Percentiles rank a stretch among this genome's conserved stretches.
These are phyloP conservation scores for Phytopythium montanum DNA, from an alignment of 352 stramenopile species.

Conservation along the genomic window DNA sequence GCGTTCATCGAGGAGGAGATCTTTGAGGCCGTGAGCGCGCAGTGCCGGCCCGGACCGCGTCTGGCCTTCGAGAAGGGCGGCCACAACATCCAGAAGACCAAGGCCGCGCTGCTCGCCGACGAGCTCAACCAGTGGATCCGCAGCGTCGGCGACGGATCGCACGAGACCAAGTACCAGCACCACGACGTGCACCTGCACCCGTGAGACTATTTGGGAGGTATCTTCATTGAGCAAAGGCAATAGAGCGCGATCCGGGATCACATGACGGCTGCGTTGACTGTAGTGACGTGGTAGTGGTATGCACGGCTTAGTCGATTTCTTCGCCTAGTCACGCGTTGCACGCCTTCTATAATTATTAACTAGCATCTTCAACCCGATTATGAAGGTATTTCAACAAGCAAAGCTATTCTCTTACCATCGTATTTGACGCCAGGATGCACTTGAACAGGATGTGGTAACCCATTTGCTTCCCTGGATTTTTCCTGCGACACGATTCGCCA, in stretches of 20 bases:
- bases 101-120: constrained; percentile 32
- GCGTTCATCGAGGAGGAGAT: constrained; percentile 56
- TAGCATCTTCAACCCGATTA: too few species aligned
- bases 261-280: too few species aligned
- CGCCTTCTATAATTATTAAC: too few species aligned
- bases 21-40: constrained; percentile 29
- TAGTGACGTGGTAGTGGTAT: too few species aligned
- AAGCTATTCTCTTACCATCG: too few species aligned
- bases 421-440: too few species aligned
- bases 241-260: too few species aligned
- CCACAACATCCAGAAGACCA: constrained; percentile 80
- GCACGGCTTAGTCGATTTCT: too few species aligned
- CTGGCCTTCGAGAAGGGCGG: constrained; percentile 44
- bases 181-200: constrained; percentile 1
- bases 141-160: constrained; percentile 15
- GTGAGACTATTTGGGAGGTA: background rate
- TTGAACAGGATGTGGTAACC: background rate
- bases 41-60: constrained; percentile 29
- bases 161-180: constrained; percentile 4
- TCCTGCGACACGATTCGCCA: constrained; percentile 6
- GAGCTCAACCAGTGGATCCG: constrained; percentile 47
- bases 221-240: background rate
- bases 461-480: constrained; percentile 4
- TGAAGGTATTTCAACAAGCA: too few species aligned
- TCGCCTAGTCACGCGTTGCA: too few species aligned